A percentile compares a stretch with the other conserved stretches of the same genome.
phyloP scores from a whole-genome alignment of 2,329 filamentous ascomycete genomes.

The Aspergillus sp. region DNA sequence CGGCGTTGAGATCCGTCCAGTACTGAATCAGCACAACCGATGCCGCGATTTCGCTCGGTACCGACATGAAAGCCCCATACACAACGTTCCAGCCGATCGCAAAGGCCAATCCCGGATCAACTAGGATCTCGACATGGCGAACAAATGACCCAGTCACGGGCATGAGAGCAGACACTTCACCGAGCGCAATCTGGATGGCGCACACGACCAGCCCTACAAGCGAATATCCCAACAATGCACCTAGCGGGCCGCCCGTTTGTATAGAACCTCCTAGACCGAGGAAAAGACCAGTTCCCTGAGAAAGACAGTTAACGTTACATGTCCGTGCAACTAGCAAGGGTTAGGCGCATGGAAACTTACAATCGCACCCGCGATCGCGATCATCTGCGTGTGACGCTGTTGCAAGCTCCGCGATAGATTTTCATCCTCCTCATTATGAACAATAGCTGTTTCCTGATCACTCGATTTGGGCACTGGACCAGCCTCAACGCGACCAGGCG shows the following conservation, averaged over 20 bases:
- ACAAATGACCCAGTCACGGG: slow-evolving; percentile 54
- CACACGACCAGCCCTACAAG: slow-evolving; percentile 52
- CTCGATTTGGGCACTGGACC: background rate
- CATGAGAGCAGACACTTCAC: slow-evolving; percentile 52
- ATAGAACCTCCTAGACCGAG: slow-evolving; percentile 53
- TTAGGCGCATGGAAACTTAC: slow-evolving; percentile 18
- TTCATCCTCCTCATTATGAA: slow-evolving; percentile 46
- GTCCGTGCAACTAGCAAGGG: background rate
- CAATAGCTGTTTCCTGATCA: slow-evolving; percentile 14
- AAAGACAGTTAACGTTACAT: background rate
- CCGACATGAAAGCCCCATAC: slow-evolving; percentile 54
- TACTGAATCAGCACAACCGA: slow-evolving; percentile 63
- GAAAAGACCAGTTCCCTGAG: slow-evolving; percentile 51
- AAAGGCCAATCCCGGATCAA: slow-evolving; percentile 52
- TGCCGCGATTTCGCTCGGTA: slow-evolving; percentile 62
- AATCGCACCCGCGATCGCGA: slow-evolving; percentile 47
- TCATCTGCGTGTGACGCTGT: slow-evolving; percentile 47
- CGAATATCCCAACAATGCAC: slow-evolving; percentile 51
- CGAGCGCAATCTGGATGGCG: slow-evolving; percentile 52
- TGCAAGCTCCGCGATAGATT: slow-evolving; percentile 46
- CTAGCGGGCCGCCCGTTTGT: slow-evolving; percentile 50
- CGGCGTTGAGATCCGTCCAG: slow-evolving; percentile 46
- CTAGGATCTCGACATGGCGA: slow-evolving; percentile 51
- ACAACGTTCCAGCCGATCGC: slow-evolving; percentile 51
- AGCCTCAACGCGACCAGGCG: background rate